Conservation (phyloP, 164 flowering plant genomes). For the Houttuynia cordata region DNA sequence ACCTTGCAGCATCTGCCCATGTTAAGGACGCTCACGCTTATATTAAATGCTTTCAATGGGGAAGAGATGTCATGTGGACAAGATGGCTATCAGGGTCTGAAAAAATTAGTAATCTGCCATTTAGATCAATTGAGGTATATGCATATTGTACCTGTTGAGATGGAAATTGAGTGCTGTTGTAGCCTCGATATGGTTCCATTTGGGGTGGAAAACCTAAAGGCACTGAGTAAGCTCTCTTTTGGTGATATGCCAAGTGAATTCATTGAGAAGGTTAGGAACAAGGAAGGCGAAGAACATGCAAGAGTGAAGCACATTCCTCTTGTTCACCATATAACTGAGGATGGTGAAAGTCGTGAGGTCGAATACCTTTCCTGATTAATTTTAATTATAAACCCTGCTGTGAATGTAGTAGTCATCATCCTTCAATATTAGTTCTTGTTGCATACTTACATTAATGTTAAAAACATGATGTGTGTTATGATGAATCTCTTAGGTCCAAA, state of each 20-base stretch:
- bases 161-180: not conserved
- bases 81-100: not conserved
- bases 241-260: not conserved
- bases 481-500: too few species aligned
- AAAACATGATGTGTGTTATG: too few species aligned
- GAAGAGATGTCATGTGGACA: not conserved
- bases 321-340: too few species aligned
- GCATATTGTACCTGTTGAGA: not conserved
- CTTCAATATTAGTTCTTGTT: too few species aligned
- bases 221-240: not conserved
- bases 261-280: not conserved
- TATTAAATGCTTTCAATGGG: not conserved
- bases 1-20: not conserved
- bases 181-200: not conserved
- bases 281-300: not conserved
- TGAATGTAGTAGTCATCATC: too few species aligned
- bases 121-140: not conserved
- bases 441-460: too few species aligned
- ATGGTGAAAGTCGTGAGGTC: too few species aligned
- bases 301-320: not conserved
- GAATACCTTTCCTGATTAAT: too few species aligned
- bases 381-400: too few species aligned
- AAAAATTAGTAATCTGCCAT: too few species aligned
- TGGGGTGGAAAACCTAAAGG: not conserved
- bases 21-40: not conserved